Evolutionary conservation across 225 moss, liverwort and hornwort species (phyloP), one percentile per base, ranked within the genome.

Genomic region (Sphagnum contortum): DNA sequence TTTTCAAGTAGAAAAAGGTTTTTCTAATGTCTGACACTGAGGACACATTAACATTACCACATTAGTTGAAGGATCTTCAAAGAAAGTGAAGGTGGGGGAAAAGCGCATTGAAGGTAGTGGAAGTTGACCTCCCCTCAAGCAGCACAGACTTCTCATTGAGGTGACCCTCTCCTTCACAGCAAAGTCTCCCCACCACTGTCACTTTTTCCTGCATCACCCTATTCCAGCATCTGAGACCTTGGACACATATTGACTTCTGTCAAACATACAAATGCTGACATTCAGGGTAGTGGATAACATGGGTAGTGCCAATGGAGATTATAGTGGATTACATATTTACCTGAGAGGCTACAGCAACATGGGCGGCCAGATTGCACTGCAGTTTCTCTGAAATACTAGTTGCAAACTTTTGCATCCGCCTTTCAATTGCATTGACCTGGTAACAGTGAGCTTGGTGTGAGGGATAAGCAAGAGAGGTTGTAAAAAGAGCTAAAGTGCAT

Each of bases 161-260:
- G 75, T 79, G 87, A 57, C 90, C 90, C 61, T 94, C 93, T 48
- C 90, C 93, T 66, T 94, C 93, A 79, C 90, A 86, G 67, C 90
- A 94, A 57, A 94, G 71, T 74, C 86, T 87, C 60, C 93, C 93
- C 57, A 90, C 90, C 51, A 88, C 88, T 62, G 60, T 77, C 46
- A 94, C 82, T 60, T 69, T 70, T 59, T 90, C 93, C 93, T 94
- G 84, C 66, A 63, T 56, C 60, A 54, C 50, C 72, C 69, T 51
- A 44, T 52, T 54, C 14, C 14, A 49, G 59, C 60, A 44, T 60
- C 8, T 50, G 44, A 8, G 53, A 45, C 12, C 69, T 10, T n/a
- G 50, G 7, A 70, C n/a, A 55, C 29, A 29, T 29, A 29, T 29
- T 29, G 29, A 29, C 29, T 29, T 29, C 29, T 29, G 29, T 29